Base-by-base conservation (phyloP, 495 filamentous ascomycete genomes). In the Neurospora intermedia region DNA sequence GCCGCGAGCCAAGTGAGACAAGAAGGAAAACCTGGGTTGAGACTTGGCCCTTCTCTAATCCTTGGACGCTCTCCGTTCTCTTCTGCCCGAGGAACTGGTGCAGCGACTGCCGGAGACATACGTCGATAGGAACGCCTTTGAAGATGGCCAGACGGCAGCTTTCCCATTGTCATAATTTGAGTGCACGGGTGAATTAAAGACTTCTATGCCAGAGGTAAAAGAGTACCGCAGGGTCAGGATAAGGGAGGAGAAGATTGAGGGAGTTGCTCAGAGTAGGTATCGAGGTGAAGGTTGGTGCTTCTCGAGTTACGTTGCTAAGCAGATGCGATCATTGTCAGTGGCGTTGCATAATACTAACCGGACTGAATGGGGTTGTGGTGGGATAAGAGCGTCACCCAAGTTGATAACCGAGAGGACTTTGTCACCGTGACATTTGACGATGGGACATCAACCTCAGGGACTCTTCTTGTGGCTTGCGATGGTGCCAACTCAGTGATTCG, bases 41-140 rank as follows among this genome's bases (percentile, higher is more conserved):
- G 88, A 87, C 1, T 77, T 90, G 13, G 89, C 89, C 0, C 82
- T 90, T 71, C 87, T 90, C 77, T 89, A 86, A 87, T 83, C 84
- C 40, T 80, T 89, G 13, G 80, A 85, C 13, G 83, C 83, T 4
- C 79, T 90, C 70, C 79, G 84, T 11, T 74, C 81, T 13, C 76
- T 89, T 10, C 81, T 90, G 7, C 88, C 87, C 0, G 79, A 84
- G 3, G 75, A 85, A n/a, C 72, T 89, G 35, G 75, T 86, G 16
- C 73, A 74, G 4, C 82, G 81, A 0, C 80, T 90, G 15, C 84
- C 85, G 0, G 85, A 88, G 74, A 81, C 83, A 0, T 83, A 82
- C 42, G 86, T 87, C 23, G 83, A 84, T 39, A 73, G 77, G 23
- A 73, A 23, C 10, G 78, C 81, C 35, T 77, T 78, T 20, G 73